These are phyloP conservation scores for Microascus cirrosus DNA, from an alignment of 2,329 filamentous ascomycete genomes.

Conservation along the genomic window DNA sequence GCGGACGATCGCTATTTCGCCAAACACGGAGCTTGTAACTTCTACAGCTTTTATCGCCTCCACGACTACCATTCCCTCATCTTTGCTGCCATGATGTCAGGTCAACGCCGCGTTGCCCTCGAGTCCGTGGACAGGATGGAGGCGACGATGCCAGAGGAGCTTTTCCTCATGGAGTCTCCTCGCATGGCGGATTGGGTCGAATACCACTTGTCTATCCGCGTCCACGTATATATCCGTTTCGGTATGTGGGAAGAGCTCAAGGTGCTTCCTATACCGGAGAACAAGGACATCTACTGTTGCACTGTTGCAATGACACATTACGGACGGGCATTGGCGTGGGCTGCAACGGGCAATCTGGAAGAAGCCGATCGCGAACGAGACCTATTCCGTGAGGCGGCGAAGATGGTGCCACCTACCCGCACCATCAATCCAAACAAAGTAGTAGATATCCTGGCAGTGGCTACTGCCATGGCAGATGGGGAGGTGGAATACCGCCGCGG, in stretches of 20 bases:
- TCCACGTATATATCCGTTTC: conserved; percentile 64
- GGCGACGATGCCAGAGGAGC: conserved; percentile 46
- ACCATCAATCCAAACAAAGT: conserved; percentile 32
- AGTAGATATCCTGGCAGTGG: conserved; percentile 49
- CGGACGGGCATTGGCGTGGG: conserved; percentile 54
- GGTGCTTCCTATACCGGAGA: conserved; percentile 40
- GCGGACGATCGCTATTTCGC: conserved; percentile 58
- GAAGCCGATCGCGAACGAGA: conserved; percentile 41
- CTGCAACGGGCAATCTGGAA: conserved; percentile 41
- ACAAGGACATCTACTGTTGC: conserved; percentile 52
- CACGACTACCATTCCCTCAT: conserved; percentile 68
- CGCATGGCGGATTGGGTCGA: conserved; percentile 76
- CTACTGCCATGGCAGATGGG: conserved; percentile 58
- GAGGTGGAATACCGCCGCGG: conserved; percentile 60
- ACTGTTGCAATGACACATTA: conserved; percentile 61
- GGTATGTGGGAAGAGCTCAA: conserved; percentile 60
- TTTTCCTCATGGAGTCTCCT: conserved; percentile 53
- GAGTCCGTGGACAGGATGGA: conserved; percentile 51
- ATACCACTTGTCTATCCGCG: conserved; percentile 53
- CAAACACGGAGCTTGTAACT: conserved; percentile 50
- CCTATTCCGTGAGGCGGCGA: conserved; percentile 38
- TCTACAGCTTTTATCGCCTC: conserved; percentile 66
- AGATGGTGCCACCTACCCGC: conserved; percentile 43
- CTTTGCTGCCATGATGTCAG: conserved; percentile 70
- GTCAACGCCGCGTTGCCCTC: conserved; percentile 49